Evolutionary conservation across 805 yeast species (phyloP), one percentile per base, ranked within the genome.

Genomic region (Metschnikowia drakensbergensis): DNA sequence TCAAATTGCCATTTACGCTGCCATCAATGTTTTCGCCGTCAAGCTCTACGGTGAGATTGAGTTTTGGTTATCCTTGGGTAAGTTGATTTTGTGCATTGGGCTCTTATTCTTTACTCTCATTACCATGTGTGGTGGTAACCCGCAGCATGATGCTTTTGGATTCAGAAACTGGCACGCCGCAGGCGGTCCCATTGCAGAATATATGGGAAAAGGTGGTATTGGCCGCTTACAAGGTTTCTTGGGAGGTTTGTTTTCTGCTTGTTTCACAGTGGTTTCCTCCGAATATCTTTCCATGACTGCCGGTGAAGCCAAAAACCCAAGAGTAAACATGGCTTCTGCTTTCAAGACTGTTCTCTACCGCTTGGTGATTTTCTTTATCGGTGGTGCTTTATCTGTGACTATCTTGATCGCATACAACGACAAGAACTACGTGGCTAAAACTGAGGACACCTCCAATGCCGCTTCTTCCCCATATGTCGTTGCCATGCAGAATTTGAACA

Each of bases 111-210:
- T 85, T 65, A 86, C 94, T 1, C 84, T 88, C 57, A 63, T 87
- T 46, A 82, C 90, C 5, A 88, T 88, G 95, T 80, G 85, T 33
- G 96, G 96, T 29, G 96, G 96, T 27, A 88, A 88, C 62, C 96
- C 96, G 1, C 64, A 72, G 36, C 81, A 78, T 39, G 79, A 77
- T 53, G 77, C 70, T 4, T 78, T 71, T 58, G 83, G 83, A 0
- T 78, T 78, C 63, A 60, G 74, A 42, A 65, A 73, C 55, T 75
- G 74, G 76, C 62, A 60, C 33, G 63, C 61, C 25, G 55, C 48
- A 10, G 75, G 60, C 27, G 76, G 77, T 6, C 71, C 72, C 1
- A 56, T 71, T 37, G 74, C 68, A 5, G 74, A 51, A 68, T 40
- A 25, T 9, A n/a, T 28, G 35, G 60, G 66, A 9, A 65, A 66